These are phyloP conservation scores for Flaveria sonorensis DNA, from an alignment of 129 eudicot genomes.

Conservation along the genomic window DNA sequence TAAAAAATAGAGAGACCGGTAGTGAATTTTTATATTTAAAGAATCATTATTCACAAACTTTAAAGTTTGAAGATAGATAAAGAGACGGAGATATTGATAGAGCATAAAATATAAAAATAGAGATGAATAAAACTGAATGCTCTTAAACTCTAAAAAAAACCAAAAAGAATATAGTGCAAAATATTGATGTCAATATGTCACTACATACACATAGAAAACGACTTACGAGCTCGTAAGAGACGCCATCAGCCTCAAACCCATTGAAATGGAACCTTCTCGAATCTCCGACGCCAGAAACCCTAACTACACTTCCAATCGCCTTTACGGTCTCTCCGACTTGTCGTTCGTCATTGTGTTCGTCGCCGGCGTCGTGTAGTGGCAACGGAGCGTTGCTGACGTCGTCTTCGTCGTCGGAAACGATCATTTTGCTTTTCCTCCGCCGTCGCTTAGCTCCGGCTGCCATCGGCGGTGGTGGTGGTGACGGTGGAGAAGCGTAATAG, in stretches of 20 bases:
- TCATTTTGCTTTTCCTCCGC: background rate
- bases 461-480: background rate
- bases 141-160: too few relatives aligned
- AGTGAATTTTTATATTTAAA: too few relatives aligned
- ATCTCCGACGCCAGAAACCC: constrained; percentile 24
- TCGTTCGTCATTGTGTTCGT: constrained; percentile 14
- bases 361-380: background rate
- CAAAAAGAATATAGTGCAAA: too few relatives aligned
- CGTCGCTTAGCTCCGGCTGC: background rate
- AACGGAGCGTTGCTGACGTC: background rate
- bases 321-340: background rate
- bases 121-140: too few relatives aligned
- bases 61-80: too few relatives aligned
- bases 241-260: constrained; percentile 26
- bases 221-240: constrained; percentile 27
- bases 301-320: constrained; percentile 30
- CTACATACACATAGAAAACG: background rate
- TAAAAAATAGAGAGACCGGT: too few relatives aligned
- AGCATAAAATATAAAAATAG: too few relatives aligned
- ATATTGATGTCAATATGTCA: too few relatives aligned
- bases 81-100: too few relatives aligned
- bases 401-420: constrained; percentile 13
- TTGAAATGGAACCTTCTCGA: constrained; percentile 24
- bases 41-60: too few relatives aligned
- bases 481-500: constrained; percentile 6